Evolutionary conservation across 2,329 filamentous ascomycete genomes (phyloP).

Genomic region (Huntiella abstrusa): DNA sequence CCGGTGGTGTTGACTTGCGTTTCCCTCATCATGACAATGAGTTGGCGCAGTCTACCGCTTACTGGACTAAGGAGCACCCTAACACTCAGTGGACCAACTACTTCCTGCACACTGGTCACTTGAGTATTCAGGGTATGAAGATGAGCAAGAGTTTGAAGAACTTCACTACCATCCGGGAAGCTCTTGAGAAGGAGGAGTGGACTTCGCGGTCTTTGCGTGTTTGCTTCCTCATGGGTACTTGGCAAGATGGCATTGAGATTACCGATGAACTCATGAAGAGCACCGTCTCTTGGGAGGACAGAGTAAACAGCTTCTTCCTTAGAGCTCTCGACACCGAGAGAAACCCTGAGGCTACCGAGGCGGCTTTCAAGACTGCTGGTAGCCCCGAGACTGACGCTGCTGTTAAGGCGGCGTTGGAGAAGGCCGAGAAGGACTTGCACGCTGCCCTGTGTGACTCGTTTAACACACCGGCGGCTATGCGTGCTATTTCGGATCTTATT

Average conservation of each 20-base stretch:
- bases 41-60: conserved; percentile 77
- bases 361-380: conserved; percentile 5
- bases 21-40: conserved; percentile 87
- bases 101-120: conserved; percentile 87
- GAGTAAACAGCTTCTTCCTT: conserved; percentile 13
- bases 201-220: conserved; percentile 65
- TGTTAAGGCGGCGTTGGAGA: conserved; percentile 26
- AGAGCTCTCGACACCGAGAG: conserved; percentile 10
- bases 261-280: conserved; percentile 51
- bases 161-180: conserved; percentile 81
- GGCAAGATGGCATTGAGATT: conserved; percentile 85
- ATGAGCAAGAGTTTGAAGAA: conserved; percentile 96
- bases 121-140: conserved; percentile 70
- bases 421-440: conserved; percentile 35
- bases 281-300: conserved; percentile 13
- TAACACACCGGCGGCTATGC: conserved; percentile 66
- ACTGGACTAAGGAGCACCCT: conserved; percentile 24
- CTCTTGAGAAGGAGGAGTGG: conserved; percentile 45
- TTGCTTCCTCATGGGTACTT: conserved; percentile 71
- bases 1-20: conserved; percentile 74
- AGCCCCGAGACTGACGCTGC: conserved; percentile 15
- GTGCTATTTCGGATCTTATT: conserved; percentile 57
- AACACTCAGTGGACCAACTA: conserved; percentile 71
- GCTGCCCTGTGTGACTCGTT: conserved; percentile 64
- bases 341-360: conserved; percentile 6